These are phyloP conservation scores for Thalassiosira mediterranea DNA, from an alignment of 352 stramenopile genomes.

Conservation along the genomic window DNA sequence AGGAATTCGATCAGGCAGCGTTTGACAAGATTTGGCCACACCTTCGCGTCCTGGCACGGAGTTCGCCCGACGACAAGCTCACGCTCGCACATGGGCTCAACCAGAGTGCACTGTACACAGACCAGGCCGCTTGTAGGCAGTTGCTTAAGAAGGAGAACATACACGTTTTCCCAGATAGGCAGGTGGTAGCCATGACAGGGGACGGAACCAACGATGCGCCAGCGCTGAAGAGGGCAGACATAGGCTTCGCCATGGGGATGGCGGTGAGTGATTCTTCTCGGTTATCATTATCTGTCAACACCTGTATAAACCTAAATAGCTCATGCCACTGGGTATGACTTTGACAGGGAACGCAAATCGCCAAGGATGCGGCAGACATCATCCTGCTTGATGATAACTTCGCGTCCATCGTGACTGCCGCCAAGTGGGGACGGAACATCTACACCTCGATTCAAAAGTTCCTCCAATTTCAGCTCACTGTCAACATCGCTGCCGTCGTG, in stretches of 20 bases:
- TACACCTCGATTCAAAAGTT: slow-evolving; percentile 96
- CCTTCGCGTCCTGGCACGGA: slow-evolving; percentile 91
- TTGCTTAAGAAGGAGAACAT: slow-evolving; percentile 74
- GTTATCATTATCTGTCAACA: too few relatives aligned
- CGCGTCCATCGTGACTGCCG: slow-evolving; percentile 96
- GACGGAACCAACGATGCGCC: slow-evolving; percentile 99
- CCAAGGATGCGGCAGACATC: slow-evolving; percentile 97
- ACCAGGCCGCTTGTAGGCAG: slow-evolving; percentile 57
- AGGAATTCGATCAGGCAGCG: slow-evolving; percentile 83
- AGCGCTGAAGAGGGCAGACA: slow-evolving; percentile 94
- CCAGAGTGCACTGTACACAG: slow-evolving; percentile 78
- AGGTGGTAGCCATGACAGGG: slow-evolving; percentile 98
- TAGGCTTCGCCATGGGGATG: slow-evolving; percentile 97
- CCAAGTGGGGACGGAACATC: slow-evolving; percentile 95
- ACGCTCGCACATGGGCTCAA: slow-evolving; percentile 94
- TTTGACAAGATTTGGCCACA: slow-evolving; percentile 84
- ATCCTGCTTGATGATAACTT: slow-evolving; percentile 95
- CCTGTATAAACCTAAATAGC: too few relatives aligned
- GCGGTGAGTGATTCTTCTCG: too few relatives aligned
- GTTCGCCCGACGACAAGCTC: slow-evolving; percentile 96
- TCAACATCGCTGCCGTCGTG: slow-evolving; percentile 90
- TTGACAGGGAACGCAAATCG: slow-evolving; percentile 97
- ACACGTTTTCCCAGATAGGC: slow-evolving; percentile 75
- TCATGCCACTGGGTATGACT: too few relatives aligned
- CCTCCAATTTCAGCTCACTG: slow-evolving; percentile 94